Evolutionary conservation across 495 filamentous ascomycete genomes (phyloP).

Genomic region (Hypomontagnella monticulosa): DNA sequence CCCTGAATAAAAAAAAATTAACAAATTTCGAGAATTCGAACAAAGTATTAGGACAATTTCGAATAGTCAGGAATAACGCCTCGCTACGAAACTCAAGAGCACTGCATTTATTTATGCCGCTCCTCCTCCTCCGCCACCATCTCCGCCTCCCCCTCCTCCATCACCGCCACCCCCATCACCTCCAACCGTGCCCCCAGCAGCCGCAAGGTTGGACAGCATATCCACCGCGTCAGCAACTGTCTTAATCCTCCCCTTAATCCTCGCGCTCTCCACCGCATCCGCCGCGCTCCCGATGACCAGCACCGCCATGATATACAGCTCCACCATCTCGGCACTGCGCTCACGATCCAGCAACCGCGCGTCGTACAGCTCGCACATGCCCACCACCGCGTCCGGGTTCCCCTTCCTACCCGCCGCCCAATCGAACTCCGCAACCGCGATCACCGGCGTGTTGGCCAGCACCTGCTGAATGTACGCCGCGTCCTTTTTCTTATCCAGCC

Average conservation of each 20-base stretch:
- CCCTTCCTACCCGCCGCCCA: not conserved
- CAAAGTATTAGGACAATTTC: too few species aligned
- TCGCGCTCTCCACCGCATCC: not conserved
- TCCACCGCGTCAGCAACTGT: constrained; percentile 4
- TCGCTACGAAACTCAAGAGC: too few species aligned
- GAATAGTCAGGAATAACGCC: too few species aligned
- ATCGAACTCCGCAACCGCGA: not conserved
- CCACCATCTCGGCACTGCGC: not conserved
- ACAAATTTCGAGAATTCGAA: too few species aligned
- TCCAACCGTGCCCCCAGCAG: not conserved
- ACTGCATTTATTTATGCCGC: not conserved
- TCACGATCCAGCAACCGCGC: not conserved
- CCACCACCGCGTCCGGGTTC: not conserved
- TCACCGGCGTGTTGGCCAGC: not conserved
- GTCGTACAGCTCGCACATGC: constrained; percentile 1
- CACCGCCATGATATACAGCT: constrained; percentile 2
- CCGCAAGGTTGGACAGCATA: not conserved
- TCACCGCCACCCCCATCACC: constrained; percentile 1
- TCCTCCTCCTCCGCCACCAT: not conserved
- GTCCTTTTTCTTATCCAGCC: not conserved
- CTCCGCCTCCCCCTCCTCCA: not conserved
- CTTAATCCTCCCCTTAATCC: not conserved
- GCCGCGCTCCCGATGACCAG: not conserved
- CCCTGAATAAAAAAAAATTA: too few species aligned
- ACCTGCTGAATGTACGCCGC: too few species aligned